Base-by-base conservation (phyloP, 306 rosid genomes). In the Trichosanthes cucumerina region DNA sequence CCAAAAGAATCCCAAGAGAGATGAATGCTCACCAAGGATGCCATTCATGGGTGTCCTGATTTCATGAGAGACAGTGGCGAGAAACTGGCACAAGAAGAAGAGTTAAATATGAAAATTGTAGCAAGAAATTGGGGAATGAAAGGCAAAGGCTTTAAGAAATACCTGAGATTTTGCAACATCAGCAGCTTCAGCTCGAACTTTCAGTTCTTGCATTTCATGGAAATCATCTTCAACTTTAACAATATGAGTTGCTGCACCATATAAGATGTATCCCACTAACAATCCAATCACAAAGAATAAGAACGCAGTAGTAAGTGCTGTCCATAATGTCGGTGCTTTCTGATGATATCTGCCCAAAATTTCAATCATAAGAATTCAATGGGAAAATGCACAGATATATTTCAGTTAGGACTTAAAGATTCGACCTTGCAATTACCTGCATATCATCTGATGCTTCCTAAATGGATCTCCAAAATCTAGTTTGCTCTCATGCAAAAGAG, bases 41-140 rank as follows among this genome's bases (percentile, higher is more conserved):
- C 99, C 99, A 76, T 95, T 92, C 97, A 95, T 92, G 31, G 98
- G 99, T 18, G 99, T 95, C 85, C 99, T 86, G 26, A 95, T 95
- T 93, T 95, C 99, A 79, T 95, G 99, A 76, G 99, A 95, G 47
- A 95, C 97, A 9, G 97, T 95, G 31, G 99, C 99, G 62, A 95
- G 90, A 88, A 95, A 95, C 97, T 92, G 91, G 72, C 77, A 82
- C 19, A 68, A 80, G 58, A 81, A 19, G 50, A 14, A 8, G 21
- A 10, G 76, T 81, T 79, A 80, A 36, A 54, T 72, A 47, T 63
- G 41, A 56, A 54, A 39, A 69, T n/a, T 23, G 80, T 57, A 33
- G 77, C 65, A 76, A 63, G 81, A 79, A 84, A 80, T 70, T 73
- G 59, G 44, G 76, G 43, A 31, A 73, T 73, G 16, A 73, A 73